Conservation (phyloP, 2,329 filamentous ascomycete species). For the Cladophialophora bantiana region DNA sequence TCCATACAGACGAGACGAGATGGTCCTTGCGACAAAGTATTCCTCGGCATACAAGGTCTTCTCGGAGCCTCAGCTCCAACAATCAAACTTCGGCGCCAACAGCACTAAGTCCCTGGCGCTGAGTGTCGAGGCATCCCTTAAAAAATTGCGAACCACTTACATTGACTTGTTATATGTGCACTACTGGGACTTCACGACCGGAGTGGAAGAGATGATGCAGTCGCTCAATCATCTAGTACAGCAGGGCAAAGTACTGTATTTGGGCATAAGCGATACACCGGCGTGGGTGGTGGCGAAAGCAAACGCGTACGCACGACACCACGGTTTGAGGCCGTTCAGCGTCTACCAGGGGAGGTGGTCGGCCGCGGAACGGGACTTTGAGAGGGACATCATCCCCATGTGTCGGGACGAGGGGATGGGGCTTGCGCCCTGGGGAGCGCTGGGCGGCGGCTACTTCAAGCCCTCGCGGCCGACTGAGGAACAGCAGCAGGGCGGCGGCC, state of each 20-base stretch:
- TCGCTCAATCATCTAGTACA: constrained; percentile 67
- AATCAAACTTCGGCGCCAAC: constrained; percentile 54
- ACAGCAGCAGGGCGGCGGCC: constrained; percentile 19
- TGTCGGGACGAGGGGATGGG: constrained; percentile 67
- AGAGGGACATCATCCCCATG: constrained; percentile 75
- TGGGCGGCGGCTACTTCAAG: constrained; percentile 60
- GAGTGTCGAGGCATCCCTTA: constrained; percentile 45
- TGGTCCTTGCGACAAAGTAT: constrained; percentile 65
- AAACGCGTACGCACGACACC: constrained; percentile 67
- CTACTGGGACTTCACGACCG: constrained; percentile 70
- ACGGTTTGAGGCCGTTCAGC: constrained; percentile 73
- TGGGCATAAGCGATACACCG: constrained; percentile 72
- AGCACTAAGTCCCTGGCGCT: constrained; percentile 45
- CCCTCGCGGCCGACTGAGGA: background rate
- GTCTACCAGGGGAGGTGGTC: constrained; percentile 73
- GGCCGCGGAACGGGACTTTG: constrained; percentile 68
- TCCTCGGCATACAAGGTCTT: constrained; percentile 47
- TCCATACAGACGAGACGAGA: constrained; percentile 53
- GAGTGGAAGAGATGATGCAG: constrained; percentile 73
- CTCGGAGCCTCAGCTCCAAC: constrained; percentile 31
- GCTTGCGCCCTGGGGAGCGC: constrained; percentile 61
- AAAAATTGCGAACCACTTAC: constrained; percentile 47
- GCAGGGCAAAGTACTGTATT: constrained; percentile 69
- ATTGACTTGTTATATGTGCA: constrained; percentile 49
- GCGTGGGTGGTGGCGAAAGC: constrained; percentile 66